Conservation (phyloP, 257 asterid genomes). For the Sherardia arvensis region DNA sequence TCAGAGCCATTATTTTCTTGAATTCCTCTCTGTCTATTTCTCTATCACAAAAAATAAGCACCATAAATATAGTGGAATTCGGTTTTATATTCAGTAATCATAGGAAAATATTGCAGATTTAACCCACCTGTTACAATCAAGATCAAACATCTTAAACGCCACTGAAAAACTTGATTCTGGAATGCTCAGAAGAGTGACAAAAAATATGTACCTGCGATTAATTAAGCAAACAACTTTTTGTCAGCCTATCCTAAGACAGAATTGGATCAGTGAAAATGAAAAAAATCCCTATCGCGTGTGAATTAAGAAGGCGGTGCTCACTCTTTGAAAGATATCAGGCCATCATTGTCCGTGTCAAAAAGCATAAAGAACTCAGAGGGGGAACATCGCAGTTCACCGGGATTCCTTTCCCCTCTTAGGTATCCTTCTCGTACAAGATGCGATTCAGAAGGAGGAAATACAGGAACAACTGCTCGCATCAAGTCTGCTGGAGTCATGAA, state of each 20-base stretch:
- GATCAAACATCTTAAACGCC: slow-evolving; percentile 94
- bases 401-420: slow-evolving; percentile 84
- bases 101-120: slow-evolving; percentile 11
- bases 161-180: slow-evolving; percentile 90
- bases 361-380: slow-evolving; percentile 86
- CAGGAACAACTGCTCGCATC: slow-evolving; percentile 95
- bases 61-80: slow-evolving; percentile 3
- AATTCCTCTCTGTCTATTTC: slow-evolving; percentile 70
- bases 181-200: slow-evolving; percentile 80
- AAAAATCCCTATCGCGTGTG: slow-evolving; percentile 5
- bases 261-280: slow-evolving; percentile 1
- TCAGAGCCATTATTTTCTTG: slow-evolving; percentile 80
- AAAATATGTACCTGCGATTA: slow-evolving; percentile 70
- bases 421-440: slow-evolving; percentile 79
- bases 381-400: slow-evolving; percentile 72
- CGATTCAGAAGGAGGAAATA: slow-evolving; percentile 92
- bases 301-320: slow-evolving; percentile 25
- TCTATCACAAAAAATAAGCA: slow-evolving; percentile 22
- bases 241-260: slow-evolving; percentile 12
- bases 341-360: slow-evolving; percentile 77
- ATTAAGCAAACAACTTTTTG: slow-evolving; percentile 8
- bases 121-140: slow-evolving; percentile 62
- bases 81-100: not conserved
- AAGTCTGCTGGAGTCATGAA: slow-evolving; percentile 92
- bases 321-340: slow-evolving; percentile 79